Percentiles rank a stretch among this genome's conserved stretches.
Evolutionary conservation across 1,284 basidiomycete species (phyloP).

Genomic region (Irpex sp.): DNA sequence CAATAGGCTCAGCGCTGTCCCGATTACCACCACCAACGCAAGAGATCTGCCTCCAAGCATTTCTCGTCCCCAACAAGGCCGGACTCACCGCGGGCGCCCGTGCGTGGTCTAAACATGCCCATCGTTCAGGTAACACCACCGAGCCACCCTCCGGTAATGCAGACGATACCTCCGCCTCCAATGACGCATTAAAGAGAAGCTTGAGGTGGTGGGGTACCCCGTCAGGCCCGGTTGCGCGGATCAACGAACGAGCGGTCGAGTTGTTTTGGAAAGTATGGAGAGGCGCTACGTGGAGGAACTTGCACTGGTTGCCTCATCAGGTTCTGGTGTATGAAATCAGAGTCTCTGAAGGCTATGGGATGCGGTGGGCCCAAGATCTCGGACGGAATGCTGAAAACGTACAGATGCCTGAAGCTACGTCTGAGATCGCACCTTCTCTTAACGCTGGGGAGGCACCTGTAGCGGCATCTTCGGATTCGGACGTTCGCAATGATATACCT

Average conservation of each 20-base stretch:
- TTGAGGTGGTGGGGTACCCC: slow-evolving; percentile 57
- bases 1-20: slow-evolving; percentile 54
- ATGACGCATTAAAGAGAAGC: slow-evolving; percentile 14
- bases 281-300: slow-evolving; percentile 49
- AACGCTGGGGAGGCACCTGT: too few relatives aligned
- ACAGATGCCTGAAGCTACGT: neutral
- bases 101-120: slow-evolving; percentile 60
- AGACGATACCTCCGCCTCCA: neutral
- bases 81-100: slow-evolving; percentile 51
- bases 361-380: slow-evolving; percentile 57
- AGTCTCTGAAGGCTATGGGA: slow-evolving; percentile 55
- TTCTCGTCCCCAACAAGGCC: slow-evolving; percentile 39
- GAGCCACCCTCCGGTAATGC: neutral
- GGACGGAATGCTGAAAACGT: neutral
- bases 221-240: slow-evolving; percentile 42
- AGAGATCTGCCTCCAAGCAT: slow-evolving; percentile 44
- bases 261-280: slow-evolving; percentile 50
- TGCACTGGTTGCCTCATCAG: slow-evolving; percentile 58
- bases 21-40: slow-evolving; percentile 36
- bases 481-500: neutral
- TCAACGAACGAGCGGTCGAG: slow-evolving; percentile 46
- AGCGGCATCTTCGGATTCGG: too few relatives aligned
- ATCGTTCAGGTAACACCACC: slow-evolving; percentile 35
- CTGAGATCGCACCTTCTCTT: neutral
- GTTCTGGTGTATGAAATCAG: slow-evolving; percentile 57